Base-by-base conservation (phyloP, 176 grass and related monocot genomes). In the Triticum urartu region DNA sequence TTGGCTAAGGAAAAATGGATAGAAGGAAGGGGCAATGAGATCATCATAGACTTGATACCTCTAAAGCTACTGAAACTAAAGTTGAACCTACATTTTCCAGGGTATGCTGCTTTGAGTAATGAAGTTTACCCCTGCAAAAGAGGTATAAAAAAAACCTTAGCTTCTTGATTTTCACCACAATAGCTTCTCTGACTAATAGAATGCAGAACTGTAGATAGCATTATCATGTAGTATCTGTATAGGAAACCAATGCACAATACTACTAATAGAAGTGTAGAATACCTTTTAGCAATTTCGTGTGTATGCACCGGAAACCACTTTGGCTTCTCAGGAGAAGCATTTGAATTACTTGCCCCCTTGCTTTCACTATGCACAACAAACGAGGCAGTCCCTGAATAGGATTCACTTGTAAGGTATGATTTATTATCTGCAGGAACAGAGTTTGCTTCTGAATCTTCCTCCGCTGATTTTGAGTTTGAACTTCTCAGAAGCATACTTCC, bases 371-470 rank as follows among this genome's bases (percentile, higher is more conserved):
- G 85, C 76, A 83, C 79, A 78, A 79, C 67, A 89, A 91, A 89
- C 0, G 78, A 91, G 59, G 68, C 61, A 59, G 74, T 80, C 42
- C 78, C 84, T 73, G 89, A 91, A 82, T 89, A 93, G 20, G 89
- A 83, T 78, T 93, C 91, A 91, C 82, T 89, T 78, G 83, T 87
- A 95, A 85, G 72, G 22, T 76, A 78, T 45, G 84, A 89, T 83
- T 86, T 91, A 83, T 95, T 89, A 79, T 95, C 93, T 80, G 81
- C 81, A 84, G 89, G 90, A 90, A 96, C 50, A 43, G 95, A 98
- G 79, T 91, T 98, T 89, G 93, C 91, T 87, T 98, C 93, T 77
- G 93, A 98, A 89, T 98, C 96, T 87, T 92, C 91, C 81, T 98
- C 95, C 40, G 83, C 75, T 50, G 81, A 89, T 85, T 90, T 98